phyloP scores from a whole-genome alignment of 371 early-diverging fungal species.

The Rhizopus microsporus region DNA sequence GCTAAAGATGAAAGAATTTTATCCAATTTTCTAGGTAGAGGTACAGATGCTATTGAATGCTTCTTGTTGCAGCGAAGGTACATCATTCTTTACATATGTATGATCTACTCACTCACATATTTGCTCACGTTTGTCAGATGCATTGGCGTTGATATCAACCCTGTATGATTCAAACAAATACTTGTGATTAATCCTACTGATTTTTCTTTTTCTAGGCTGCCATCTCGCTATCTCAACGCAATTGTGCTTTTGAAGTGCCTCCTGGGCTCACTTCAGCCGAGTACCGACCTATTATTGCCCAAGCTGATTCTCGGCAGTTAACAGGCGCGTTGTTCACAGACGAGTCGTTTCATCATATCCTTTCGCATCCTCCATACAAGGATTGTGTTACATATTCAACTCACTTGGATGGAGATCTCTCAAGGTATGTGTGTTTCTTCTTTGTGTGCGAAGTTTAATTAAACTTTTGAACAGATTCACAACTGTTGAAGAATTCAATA shows the following conservation, averaged over 20 bases:
- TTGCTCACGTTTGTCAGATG: constrained; percentile 44
- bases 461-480: constrained; percentile 53
- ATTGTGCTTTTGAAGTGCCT: constrained; percentile 83
- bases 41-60: constrained; percentile 93
- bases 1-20: constrained; percentile 74
- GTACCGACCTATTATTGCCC: constrained; percentile 81
- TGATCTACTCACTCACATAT: neutral
- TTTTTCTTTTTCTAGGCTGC: constrained; percentile 57
- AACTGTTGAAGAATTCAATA: constrained; percentile 73
- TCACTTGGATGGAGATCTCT: constrained; percentile 82
- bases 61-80: constrained; percentile 79
- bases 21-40: constrained; percentile 90
- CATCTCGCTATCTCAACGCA: constrained; percentile 79
- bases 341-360: constrained; percentile 79
- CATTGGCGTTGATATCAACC: constrained; percentile 89
- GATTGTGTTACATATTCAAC: constrained; percentile 83
- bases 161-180: constrained; percentile 43
- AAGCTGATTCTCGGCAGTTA: constrained; percentile 73
- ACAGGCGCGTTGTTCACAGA: constrained; percentile 61
- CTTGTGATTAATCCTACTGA: neutral
- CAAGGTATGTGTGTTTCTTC: constrained; percentile 36
- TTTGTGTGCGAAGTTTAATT: neutral
- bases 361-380: constrained; percentile 94
- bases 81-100: neutral
- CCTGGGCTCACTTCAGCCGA: constrained; percentile 71